Percentiles rank a stretch among this genome's conserved stretches.
Evolutionary conservation across 2,329 filamentous ascomycete genomes (phyloP).

Genomic region (Fusarium foetens): DNA sequence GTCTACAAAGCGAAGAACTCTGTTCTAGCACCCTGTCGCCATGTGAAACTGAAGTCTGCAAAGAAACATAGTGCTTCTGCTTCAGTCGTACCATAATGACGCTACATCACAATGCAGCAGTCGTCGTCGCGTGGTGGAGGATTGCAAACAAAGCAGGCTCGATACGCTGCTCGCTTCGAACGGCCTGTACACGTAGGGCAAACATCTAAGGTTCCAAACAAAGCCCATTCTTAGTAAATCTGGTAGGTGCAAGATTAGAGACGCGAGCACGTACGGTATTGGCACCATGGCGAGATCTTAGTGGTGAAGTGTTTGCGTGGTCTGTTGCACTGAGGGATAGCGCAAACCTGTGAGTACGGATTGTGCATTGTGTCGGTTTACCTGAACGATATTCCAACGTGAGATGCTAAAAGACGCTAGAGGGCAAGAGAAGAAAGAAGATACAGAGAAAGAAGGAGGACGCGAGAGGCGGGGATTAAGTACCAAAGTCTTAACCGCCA

Average conservation of each 20-base stretch:
- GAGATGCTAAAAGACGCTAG: rapidly evolving
- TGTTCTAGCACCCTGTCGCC: not conserved
- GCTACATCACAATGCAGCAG: not conserved
- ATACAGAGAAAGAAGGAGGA: not conserved
- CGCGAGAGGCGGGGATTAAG: not conserved
- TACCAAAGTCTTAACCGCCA: not conserved
- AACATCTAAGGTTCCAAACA: not conserved
- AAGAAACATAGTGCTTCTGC: not conserved
- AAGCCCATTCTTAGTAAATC: not conserved
- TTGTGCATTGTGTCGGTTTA: not conserved
- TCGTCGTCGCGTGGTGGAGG: not conserved
- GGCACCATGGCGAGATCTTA: not conserved
- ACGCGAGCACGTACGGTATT: not conserved
- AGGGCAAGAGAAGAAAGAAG: not conserved
- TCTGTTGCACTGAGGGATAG: not conserved
- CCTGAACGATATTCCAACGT: rapidly evolving
- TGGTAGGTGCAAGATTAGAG: too few relatives aligned
- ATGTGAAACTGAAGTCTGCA: not conserved
- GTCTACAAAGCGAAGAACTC: rapidly evolving
- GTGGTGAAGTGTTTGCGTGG: not conserved
- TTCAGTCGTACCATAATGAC: not conserved
- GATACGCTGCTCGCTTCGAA: not conserved
- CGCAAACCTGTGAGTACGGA: not conserved
- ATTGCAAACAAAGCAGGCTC: not conserved
- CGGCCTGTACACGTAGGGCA: not conserved